These are phyloP conservation scores for Boletus speciosus DNA, from an alignment of 768 basidiomycete genomes.

Conservation along the genomic window DNA sequence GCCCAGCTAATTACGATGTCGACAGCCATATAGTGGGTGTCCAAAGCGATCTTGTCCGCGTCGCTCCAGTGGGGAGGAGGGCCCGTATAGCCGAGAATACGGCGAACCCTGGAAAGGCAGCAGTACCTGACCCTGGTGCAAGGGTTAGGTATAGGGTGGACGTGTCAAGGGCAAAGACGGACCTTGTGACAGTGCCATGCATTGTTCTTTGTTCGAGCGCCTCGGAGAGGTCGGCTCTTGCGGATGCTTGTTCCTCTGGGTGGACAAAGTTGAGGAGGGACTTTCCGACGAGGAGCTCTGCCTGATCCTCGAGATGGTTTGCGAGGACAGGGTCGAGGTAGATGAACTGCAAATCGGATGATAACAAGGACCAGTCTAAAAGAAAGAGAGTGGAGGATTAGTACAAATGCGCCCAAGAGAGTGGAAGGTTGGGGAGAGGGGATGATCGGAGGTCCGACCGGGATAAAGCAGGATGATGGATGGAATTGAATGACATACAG, in stretches of 20 bases:
- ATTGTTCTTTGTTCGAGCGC: slow-evolving; percentile 72
- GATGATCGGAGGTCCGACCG: slow-evolving; percentile 25
- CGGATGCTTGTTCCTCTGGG: slow-evolving; percentile 77
- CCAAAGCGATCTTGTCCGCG: slow-evolving; percentile 64
- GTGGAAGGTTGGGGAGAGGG: neutral
- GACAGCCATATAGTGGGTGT: slow-evolving; percentile 78
- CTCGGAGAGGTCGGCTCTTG: slow-evolving; percentile 67
- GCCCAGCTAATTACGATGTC: slow-evolving; percentile 91
- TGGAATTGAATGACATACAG: slow-evolving; percentile 47
- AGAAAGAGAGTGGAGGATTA: slow-evolving; percentile 10
- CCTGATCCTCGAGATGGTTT: slow-evolving; percentile 67
- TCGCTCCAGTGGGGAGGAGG: slow-evolving; percentile 54
- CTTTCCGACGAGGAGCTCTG: slow-evolving; percentile 63
- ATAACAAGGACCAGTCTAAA: slow-evolving; percentile 78
- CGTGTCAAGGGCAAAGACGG: slow-evolving; percentile 14
- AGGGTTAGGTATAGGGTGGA: slow-evolving; percentile 22
- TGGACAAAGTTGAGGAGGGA: slow-evolving; percentile 77
- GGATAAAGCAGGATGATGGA: slow-evolving; percentile 2
- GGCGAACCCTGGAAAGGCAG: slow-evolving; percentile 70
- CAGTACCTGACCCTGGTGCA: slow-evolving; percentile 69
- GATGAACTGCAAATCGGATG: slow-evolving; percentile 71
- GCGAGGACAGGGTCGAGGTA: slow-evolving; percentile 82
- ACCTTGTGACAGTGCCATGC: slow-evolving; percentile 83
- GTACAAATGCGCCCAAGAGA: slow-evolving; percentile 15
- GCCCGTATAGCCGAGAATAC: slow-evolving; percentile 64